Base-by-base conservation (phyloP, 2,329 filamentous ascomycete species). In the Balansia obtecta region DNA sequence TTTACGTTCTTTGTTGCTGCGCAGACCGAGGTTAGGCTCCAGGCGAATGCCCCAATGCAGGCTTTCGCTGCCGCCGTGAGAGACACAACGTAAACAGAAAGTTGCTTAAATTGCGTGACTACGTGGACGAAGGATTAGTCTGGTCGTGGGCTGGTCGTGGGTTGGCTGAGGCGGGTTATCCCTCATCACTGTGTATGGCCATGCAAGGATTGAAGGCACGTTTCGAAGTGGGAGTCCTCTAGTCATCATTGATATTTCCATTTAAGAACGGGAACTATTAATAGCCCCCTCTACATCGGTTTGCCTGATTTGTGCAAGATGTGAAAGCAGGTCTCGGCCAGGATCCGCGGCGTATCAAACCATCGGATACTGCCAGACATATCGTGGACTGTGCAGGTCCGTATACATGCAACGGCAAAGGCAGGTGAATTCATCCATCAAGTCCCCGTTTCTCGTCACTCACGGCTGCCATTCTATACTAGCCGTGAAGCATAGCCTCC, bases 1-100 rank as follows among this genome's bases (percentile, higher is more conserved):
- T 50, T 40, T 22, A 46, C 32, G 5, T 50, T 50, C 48, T 50
- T 41, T 16, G 34, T 50, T 37, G 48, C 20, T 2, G 34, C 43
- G 10, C 41, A 38, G 9, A 50, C 43, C 7, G 20, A 33, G 3
- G 34, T 22, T 8, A 45, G 10, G 32, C 4, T 50, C 12, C 41
- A 37, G n/a, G 34, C 48, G 9, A 13, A 22, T 20, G n/a, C 5
- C n/a, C 12, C 48, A 9, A 18, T 50, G 42, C 41, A 50, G 48
- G 34, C 45, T 8, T 48, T 42, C 18, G 46, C 46, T 34, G 46
- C 32, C 18, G 30, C 27, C 4, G 27, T 43, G 27, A 18, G 46
- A 16, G 33, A 48, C 41, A 41, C 13, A 37, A 8, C 9, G 15
- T 37, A 15, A 9, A 37, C 34, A 37, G 34, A 47, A 34, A 11